A percentile compares a stretch with the other conserved stretches of the same genome.
These are phyloP conservation scores for Tubosaeta sp. DNA, from an alignment of 768 basidiomycete genomes.

Conservation along the genomic window DNA sequence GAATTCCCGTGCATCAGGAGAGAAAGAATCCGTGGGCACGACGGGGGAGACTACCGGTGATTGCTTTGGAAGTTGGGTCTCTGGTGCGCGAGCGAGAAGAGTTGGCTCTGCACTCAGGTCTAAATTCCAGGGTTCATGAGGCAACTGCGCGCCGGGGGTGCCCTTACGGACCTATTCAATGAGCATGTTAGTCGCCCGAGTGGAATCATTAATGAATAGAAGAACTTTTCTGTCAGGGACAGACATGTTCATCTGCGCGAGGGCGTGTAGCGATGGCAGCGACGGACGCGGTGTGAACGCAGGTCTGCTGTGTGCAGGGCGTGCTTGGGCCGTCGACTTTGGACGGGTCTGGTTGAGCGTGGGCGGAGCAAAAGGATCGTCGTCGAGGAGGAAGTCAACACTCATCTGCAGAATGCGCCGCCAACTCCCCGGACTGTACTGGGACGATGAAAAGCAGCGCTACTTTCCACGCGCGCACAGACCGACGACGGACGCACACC, in stretches of 20 bases:
- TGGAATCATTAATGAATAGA: neutral
- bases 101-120: slow-evolving; percentile 16
- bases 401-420: slow-evolving; percentile 5
- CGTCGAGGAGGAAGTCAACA: slow-evolving; percentile 43
- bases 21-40: neutral
- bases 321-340: slow-evolving; percentile 33
- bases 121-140: slow-evolving; percentile 40
- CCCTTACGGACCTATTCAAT: slow-evolving; percentile 36
- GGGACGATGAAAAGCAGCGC: slow-evolving; percentile 46
- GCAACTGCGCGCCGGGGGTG: slow-evolving; percentile 39
- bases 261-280: slow-evolving; percentile 37
- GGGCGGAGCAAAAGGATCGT: slow-evolving; percentile 67
- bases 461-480: slow-evolving; percentile 45
- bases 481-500: neutral
- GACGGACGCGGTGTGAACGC: slow-evolving; percentile 40
- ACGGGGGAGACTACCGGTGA: neutral
- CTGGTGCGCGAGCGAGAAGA: neutral
- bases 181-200: neutral
- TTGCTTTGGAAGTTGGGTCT: neutral
- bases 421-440: slow-evolving; percentile 55
- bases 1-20: slow-evolving; percentile 1
- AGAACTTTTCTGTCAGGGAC: slow-evolving; percentile 35
- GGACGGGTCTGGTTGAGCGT: slow-evolving; percentile 27
- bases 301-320: slow-evolving; percentile 39
- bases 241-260: slow-evolving; percentile 34